phyloP scores from a whole-genome alignment of 805 yeast species.

The Yamadazyma phyllophila region DNA sequence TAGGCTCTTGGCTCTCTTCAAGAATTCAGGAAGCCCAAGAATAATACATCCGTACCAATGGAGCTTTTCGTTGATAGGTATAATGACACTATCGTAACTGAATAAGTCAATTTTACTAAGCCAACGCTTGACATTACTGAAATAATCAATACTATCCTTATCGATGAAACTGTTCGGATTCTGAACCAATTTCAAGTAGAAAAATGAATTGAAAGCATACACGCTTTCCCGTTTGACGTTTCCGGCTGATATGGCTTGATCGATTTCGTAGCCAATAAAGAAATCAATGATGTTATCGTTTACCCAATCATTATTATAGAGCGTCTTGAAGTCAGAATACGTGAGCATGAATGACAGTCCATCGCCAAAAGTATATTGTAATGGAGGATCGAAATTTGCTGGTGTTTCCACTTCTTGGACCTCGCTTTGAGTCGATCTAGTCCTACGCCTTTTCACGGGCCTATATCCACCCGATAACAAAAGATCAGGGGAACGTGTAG shows the following conservation, averaged over 20 bases:
- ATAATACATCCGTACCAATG: conserved; percentile 91
- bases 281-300: conserved; percentile 89
- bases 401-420: conserved; percentile 19
- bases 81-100: conserved; percentile 56
- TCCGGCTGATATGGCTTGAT: conserved; percentile 24
- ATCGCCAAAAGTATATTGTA: conserved; percentile 53
- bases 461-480: background rate
- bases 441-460: background rate
- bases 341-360: conserved; percentile 55
- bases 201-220: conserved; percentile 76
- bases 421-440: background rate
- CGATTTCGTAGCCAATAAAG: conserved; percentile 61
- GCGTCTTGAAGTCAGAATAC: conserved; percentile 71
- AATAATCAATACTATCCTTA: conserved; percentile 33
- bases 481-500: background rate
- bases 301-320: conserved; percentile 80
- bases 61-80: conserved; percentile 76
- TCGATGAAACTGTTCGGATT: conserved; percentile 14
- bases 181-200: conserved; percentile 61
- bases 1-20: conserved; percentile 6
- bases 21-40: conserved; percentile 45
- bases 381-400: conserved; percentile 42
- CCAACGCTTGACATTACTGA: conserved; percentile 74
- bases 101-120: conserved; percentile 61
- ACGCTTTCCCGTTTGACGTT: conserved; percentile 35